These are phyloP conservation scores for Yarrowia sp. DNA, from an alignment of 805 yeast genomes.

Conservation along the genomic window DNA sequence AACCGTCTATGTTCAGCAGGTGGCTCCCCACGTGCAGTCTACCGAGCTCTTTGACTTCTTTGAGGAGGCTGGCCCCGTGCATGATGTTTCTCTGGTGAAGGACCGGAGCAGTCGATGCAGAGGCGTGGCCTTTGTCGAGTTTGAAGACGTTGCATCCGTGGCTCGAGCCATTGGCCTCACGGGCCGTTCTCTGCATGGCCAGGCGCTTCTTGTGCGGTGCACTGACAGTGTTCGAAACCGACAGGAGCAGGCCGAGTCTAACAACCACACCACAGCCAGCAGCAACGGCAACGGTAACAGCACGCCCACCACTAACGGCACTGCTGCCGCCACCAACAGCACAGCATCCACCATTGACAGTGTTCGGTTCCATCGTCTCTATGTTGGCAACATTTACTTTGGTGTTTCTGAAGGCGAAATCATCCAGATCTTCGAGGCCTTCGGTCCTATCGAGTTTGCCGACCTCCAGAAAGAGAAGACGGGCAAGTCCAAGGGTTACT, in stretches of 20 bases:
- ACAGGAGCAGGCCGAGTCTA: not conserved
- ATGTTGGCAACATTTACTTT: slow-evolving; percentile 39
- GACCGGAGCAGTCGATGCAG: slow-evolving; percentile 39
- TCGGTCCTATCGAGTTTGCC: slow-evolving; percentile 74
- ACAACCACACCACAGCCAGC: not conserved
- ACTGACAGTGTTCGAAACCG: slow-evolving; percentile 10
- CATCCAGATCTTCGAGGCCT: slow-evolving; percentile 58
- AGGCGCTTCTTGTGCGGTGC: slow-evolving; percentile 25
- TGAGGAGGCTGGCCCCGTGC: slow-evolving; percentile 39
- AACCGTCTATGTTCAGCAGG: slow-evolving; percentile 41
- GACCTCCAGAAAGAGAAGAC: slow-evolving; percentile 84
- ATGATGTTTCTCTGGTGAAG: slow-evolving; percentile 40
- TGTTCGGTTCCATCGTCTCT: slow-evolving; percentile 32
- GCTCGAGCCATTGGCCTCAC: slow-evolving; percentile 38
- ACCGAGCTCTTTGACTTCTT: slow-evolving; percentile 38
- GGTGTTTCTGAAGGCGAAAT: slow-evolving; percentile 66
- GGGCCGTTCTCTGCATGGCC: slow-evolving; percentile 39
- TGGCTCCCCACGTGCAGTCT: slow-evolving; percentile 38
- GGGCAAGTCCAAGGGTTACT: slow-evolving; percentile 85
- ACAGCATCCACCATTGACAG: slow-evolving; percentile 1
- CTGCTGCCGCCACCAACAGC: not conserved
- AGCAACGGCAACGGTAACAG: not conserved
- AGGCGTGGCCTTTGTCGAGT: slow-evolving; percentile 42
- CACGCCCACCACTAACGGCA: not conserved
- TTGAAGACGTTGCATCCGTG: slow-evolving; percentile 36